Evolutionary conservation across 345 rosid species (phyloP), one percentile per base, ranked within the genome.

Genomic region (Arabis hirsuta): DNA sequence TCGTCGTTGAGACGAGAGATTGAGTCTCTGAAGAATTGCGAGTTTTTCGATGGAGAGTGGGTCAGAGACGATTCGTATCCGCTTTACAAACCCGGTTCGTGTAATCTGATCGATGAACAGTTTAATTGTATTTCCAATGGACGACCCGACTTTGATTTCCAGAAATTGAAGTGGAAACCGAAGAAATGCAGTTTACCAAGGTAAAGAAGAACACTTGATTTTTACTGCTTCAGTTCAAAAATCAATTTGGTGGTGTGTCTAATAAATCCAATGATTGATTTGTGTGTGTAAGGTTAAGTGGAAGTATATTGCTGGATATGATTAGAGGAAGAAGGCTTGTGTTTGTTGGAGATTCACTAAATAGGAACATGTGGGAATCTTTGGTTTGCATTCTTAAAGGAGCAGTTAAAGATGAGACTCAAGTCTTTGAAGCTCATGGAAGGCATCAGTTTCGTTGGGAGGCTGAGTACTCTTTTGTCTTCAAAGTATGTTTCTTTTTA

Each of bases 321-420:
- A 79, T 95, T 45, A 87, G 87, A 75, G 98, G 98, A 51, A 95
- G 84, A 82, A 76, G 99, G 9, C 87, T 95, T 9, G 99, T 76
- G 34, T 91, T 95, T 45, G 96, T 95, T 2, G 99, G 99, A 0
- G 99, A 95, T 74, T 95, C 99, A 0, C 42, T 95, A 43, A 95
- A 95, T 62, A 83, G 98, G 73, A 95, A 95, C 67, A 95, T 95
- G 99, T 95, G 98, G 99, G 98, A 95, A 73, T 91, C 99, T 56
- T 77, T 91, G 72, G 88, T 95, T 67, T 95, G 99, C 67, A 87
- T 91, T 45, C 84, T 95, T n/a, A 90, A 70, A 80, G 76, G 74
- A 22, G 60, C 94, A 3, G 96, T 81, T 27, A 86, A 84, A 73
- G 85, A 88, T 76, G 78, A 79, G 14, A 86, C 72, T 52, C 87